Percentiles rank a stretch among this genome's conserved stretches.
These are phyloP conservation scores for Ophiocordyceps camponoti-floridani DNA, from an alignment of 2,329 filamentous ascomycete genomes.

Conservation along the genomic window DNA sequence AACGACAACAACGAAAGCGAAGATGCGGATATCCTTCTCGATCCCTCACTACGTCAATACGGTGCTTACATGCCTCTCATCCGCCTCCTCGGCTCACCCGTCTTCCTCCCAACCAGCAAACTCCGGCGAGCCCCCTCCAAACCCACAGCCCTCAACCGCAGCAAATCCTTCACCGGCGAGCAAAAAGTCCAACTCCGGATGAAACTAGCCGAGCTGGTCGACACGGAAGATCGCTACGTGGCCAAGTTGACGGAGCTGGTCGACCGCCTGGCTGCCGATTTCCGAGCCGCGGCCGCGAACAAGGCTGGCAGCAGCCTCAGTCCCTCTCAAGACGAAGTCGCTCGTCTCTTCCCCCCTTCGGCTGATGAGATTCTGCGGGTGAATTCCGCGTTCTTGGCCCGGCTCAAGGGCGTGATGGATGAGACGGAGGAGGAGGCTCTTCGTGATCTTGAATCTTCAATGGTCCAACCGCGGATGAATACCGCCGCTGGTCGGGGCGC, in stretches of 20 bases:
- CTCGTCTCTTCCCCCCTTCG: conserved; percentile 64
- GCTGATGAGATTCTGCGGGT: conserved; percentile 65
- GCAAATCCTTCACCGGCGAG: conserved; percentile 57
- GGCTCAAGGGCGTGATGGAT: conserved; percentile 60
- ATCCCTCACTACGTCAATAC: conserved; percentile 51
- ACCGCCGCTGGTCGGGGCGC: conserved; percentile 25
- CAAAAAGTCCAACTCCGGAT: conserved; percentile 74
- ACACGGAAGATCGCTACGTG: conserved; percentile 90
- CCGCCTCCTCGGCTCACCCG: conserved; percentile 61
- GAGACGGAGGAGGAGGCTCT: conserved; percentile 68
- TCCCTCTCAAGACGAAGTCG: conserved; percentile 53
- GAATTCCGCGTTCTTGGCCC: conserved; percentile 65
- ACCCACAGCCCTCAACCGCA: conserved; percentile 62
- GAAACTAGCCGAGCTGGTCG: conserved; percentile 77
- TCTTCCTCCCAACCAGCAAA: conserved; percentile 75
- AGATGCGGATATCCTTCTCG: conserved; percentile 44
- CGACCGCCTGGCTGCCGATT: conserved; percentile 62
- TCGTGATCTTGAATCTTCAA: conserved; percentile 50
- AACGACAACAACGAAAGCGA: conserved; percentile 30
- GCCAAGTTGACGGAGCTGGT: conserved; percentile 73
- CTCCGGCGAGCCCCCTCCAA: conserved; percentile 75
- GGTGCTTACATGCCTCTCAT: conserved; percentile 62
- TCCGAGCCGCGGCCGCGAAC: conserved; percentile 49
- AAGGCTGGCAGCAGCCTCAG: conserved; percentile 44
- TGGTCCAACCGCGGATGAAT: conserved; percentile 13